Evolutionary conservation across 1,284 basidiomycete species (phyloP).

Genomic region (Tilletia setariae): DNA sequence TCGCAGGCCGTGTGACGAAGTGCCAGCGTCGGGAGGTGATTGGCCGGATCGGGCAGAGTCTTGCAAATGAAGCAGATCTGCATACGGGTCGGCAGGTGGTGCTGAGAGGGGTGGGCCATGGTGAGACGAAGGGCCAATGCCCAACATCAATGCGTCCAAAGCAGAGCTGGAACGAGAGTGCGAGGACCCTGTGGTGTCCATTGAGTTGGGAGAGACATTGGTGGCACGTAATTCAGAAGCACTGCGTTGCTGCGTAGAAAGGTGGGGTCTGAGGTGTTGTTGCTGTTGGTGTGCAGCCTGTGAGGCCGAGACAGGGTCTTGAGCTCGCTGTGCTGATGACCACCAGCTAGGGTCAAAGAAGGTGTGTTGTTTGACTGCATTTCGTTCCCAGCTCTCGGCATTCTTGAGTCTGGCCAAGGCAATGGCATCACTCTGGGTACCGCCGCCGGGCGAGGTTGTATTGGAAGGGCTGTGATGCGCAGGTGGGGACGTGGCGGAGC

Average conservation of each 20-base stretch:
- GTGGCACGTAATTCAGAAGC: not conserved
- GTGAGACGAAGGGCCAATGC: not conserved
- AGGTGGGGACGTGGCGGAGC: not conserved
- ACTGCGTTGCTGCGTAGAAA: not conserved
- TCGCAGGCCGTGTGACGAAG: not conserved
- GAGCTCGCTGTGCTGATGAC: slow-evolving; percentile 11
- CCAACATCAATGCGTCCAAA: slow-evolving; percentile 1
- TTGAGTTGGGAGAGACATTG: slow-evolving; percentile 5
- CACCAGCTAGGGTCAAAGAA: slow-evolving; percentile 4
- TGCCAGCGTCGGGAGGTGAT: not conserved
- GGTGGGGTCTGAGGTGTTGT: slow-evolving; percentile 12
- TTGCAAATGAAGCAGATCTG: slow-evolving; percentile 2
- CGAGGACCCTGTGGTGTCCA: not conserved
- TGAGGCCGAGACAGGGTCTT: not conserved
- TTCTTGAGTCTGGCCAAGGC: slow-evolving; percentile 8
- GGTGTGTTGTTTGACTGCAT: slow-evolving; percentile 6
- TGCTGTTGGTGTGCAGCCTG: slow-evolving; percentile 14
- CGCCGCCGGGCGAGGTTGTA: not conserved
- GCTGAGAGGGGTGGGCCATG: not conserved
- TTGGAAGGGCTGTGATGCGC: no score
- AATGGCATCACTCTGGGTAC: not conserved
- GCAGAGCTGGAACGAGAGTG: slow-evolving; percentile 11
- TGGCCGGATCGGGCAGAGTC: not conserved
- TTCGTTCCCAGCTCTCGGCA: slow-evolving; percentile 8
- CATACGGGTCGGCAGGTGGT: not conserved